Conservation (phyloP, 257 asterid species). For the Rhazya stricta region DNA sequence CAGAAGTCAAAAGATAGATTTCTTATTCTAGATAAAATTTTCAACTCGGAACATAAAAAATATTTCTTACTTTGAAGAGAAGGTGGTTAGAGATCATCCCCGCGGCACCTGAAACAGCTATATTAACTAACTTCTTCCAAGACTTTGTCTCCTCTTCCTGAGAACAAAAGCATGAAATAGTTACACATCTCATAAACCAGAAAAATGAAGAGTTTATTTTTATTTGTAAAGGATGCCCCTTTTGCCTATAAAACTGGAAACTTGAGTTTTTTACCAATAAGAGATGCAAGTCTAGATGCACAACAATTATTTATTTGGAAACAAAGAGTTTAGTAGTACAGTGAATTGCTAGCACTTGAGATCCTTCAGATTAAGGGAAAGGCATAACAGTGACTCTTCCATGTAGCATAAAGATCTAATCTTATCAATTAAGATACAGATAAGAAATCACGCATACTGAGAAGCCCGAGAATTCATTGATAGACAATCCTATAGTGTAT, state of each 20-base stretch:
- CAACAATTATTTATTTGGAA: not conserved
- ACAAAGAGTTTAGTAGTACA: not conserved
- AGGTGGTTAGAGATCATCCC: slow-evolving; percentile 98
- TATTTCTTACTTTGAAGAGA: slow-evolving; percentile 69
- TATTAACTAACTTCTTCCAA: slow-evolving; percentile 81
- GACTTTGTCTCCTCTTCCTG: slow-evolving; percentile 93
- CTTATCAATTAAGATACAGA: too few species aligned
- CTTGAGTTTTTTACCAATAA: not conserved
- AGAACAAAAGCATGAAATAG: not conserved
- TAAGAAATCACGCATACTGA: too few species aligned
- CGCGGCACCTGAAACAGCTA: slow-evolving; percentile 97
- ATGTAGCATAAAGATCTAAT: too few species aligned
- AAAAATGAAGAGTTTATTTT: not conserved
- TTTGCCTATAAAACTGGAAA: not conserved
- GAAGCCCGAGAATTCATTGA: too few species aligned
- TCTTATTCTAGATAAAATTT: not conserved
- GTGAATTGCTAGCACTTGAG: not conserved
- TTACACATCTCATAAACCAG: not conserved
- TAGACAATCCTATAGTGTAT: too few species aligned
- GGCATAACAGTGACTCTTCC: too few species aligned
- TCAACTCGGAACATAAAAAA: not conserved
- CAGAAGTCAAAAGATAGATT: not conserved
- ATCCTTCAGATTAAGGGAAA: too few species aligned
- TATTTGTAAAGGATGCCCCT: not conserved
- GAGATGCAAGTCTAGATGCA: not conserved